Conservation (phyloP, 2,329 filamentous ascomycete genomes). For the Emmonsiellopsis sp. region DNA sequence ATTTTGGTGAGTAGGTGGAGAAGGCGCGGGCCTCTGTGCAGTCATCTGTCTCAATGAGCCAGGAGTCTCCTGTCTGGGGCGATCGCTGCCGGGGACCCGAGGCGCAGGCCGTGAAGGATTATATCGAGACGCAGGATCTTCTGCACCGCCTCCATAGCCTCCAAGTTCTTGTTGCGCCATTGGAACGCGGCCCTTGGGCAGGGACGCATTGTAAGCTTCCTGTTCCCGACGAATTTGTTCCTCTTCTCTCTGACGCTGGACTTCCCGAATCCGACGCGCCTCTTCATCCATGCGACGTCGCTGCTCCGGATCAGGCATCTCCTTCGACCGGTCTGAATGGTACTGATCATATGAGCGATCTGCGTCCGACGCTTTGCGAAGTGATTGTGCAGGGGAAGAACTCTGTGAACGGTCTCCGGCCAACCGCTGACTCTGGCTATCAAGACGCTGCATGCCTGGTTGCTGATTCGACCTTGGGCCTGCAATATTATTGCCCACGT, state of each 20-base stretch:
- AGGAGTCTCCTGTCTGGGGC: conserved; percentile 40
- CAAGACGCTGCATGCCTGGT: conserved; percentile 38
- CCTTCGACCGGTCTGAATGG: conserved; percentile 39
- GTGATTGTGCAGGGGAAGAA: conserved; percentile 24
- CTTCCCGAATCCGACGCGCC: conserved; percentile 35
- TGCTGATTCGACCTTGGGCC: conserved; percentile 54
- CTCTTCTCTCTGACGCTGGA: conserved; percentile 30
- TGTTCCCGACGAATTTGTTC: conserved; percentile 65
- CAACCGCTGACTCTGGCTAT: conserved; percentile 29
- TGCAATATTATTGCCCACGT: conserved; percentile 50
- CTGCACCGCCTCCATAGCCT: conserved; percentile 50
- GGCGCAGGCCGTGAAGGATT: conserved; percentile 80
- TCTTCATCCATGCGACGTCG: conserved; percentile 44
- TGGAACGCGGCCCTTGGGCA: conserved; percentile 71
- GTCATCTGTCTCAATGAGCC: conserved; percentile 45
- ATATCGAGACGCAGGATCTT: conserved; percentile 54
- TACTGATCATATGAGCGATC: conserved; percentile 36
- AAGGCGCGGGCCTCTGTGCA: conserved; percentile 75
- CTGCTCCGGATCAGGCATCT: conserved; percentile 47
- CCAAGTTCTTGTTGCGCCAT: conserved; percentile 86
- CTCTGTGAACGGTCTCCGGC: conserved; percentile 20
- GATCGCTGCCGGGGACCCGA: conserved; percentile 54
- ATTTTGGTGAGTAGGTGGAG: conserved; percentile 43
- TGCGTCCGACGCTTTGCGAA: conserved; percentile 50
- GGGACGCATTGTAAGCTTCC: conserved; percentile 80